Evolutionary conservation across 2,329 filamentous ascomycete genomes (phyloP), one percentile per base, ranked within the genome.

Genomic region (Pseudogymnoascus sp.): DNA sequence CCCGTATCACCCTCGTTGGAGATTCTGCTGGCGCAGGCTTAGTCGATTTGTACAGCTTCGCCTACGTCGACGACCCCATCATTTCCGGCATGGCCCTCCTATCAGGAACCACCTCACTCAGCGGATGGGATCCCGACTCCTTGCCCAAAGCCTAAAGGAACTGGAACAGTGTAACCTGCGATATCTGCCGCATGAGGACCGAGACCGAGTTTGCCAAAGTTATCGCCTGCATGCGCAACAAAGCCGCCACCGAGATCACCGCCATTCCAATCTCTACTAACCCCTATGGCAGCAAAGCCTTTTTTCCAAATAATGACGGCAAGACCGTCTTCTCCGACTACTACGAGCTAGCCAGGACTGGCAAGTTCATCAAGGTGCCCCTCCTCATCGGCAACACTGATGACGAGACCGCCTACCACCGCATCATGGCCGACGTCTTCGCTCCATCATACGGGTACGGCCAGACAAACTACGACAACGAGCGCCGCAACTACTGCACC

Each of bases 21-120:
- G 80, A 85, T 72, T 81, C 77, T 3, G 81, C 82, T 0, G 82
- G 82, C 11, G 80, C 74, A 7, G 85, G 87, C 70, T 85, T 83
- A 61, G 80, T 70, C 2, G 73, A 74, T 42, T 65, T 67, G 8
- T 72, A 75, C 42, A 65, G 67, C 35, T 75, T 72, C 62, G 72
- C 72, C 18, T 74, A 67, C 65, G 60, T 62, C 1, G 60, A 65
- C 6, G 71, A 75, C 63, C 72, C 73, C 5, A 73, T 74, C 35
- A 69, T 66, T n/a, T 60, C 67, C 7, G 72, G 68, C 5, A 64
- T 65, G 1, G 66, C 69, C 16, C 47, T 65, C 8, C 25, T 66
- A 25, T 71, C 70, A 14, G 69, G 70, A 10, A 65, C 63, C 50
- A 50, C 65, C 12, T 28, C 63, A 4, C 59, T 60, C 28, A 12